phyloP scores from a whole-genome alignment of 2,329 filamentous ascomycete species.

The Cercospora brassicicola region DNA sequence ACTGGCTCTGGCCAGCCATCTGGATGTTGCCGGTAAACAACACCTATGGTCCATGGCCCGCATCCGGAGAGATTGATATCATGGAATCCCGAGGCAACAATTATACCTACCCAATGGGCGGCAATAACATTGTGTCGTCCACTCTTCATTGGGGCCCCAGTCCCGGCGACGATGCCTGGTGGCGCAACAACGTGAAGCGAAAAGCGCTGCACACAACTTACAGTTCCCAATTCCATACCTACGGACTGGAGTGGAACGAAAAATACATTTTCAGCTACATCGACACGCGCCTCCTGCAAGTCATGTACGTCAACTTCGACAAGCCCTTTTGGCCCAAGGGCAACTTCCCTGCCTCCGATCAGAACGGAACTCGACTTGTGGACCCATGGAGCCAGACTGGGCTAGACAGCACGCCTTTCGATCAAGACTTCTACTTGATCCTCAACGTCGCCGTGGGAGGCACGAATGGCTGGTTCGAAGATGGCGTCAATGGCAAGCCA shows the following conservation, averaged over 20 bases:
- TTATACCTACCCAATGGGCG: constrained; percentile 70
- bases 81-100: constrained; percentile 81
- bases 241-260: constrained; percentile 80
- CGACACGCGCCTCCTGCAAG: constrained; percentile 75
- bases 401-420: constrained; percentile 42
- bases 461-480: constrained; percentile 71
- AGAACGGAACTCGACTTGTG: constrained; percentile 41
- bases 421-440: constrained; percentile 46
- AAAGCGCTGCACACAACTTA: constrained; percentile 74
- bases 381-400: constrained; percentile 43
- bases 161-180: constrained; percentile 72
- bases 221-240: constrained; percentile 68
- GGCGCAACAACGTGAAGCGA: constrained; percentile 77
- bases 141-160: constrained; percentile 82
- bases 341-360: constrained; percentile 38
- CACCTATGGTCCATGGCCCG: constrained; percentile 74
- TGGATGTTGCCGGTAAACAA: constrained; percentile 78
- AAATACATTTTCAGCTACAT: constrained; percentile 88
- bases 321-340: constrained; percentile 44
- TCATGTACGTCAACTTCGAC: constrained; percentile 66
- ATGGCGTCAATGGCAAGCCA: constrained; percentile 70
- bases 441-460: constrained; percentile 44
- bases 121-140: constrained; percentile 77
- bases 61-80: constrained; percentile 82
- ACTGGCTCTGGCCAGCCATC: constrained; percentile 92